phyloP scores from a whole-genome alignment of 1,284 basidiomycete species.

The Coniferiporia sulphurascens region DNA sequence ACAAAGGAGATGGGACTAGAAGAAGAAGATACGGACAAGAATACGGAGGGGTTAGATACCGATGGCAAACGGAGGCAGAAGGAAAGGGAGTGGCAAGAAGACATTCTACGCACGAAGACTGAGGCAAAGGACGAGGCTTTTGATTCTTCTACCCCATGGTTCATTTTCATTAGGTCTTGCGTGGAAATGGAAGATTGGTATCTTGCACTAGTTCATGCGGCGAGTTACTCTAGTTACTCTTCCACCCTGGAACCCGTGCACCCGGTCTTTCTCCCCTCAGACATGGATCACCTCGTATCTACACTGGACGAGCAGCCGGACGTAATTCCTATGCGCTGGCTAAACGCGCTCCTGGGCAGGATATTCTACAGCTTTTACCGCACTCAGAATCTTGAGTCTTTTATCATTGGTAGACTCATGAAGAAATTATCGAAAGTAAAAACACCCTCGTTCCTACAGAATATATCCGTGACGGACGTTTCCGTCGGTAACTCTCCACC shows the following conservation, averaged over 20 bases:
- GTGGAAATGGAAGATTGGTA: conserved; percentile 97
- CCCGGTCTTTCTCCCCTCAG: conserved; percentile 66
- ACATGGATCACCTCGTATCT: conserved; percentile 82
- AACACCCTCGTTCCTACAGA: conserved; percentile 80
- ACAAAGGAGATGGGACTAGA: conserved; percentile 50
- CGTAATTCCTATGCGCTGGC: conserved; percentile 94
- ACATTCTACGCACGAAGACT: conserved; percentile 43
- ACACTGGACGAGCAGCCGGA: conserved; percentile 91
- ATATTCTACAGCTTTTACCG: conserved; percentile 90
- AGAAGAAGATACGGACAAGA: conserved; percentile 34
- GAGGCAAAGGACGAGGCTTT: conserved; percentile 45
- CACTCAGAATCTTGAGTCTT: conserved; percentile 75
- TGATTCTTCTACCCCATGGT: conserved; percentile 68
- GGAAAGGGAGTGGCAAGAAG: conserved; percentile 40
- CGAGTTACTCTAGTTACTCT: conserved; percentile 52
- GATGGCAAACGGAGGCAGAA: conserved; percentile 37
- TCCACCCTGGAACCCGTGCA: conserved; percentile 52
- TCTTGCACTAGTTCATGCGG: conserved; percentile 76
- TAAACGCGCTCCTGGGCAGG: conserved; percentile 90
- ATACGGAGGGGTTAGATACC: conserved; percentile 32
- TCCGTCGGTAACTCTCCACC: conserved; percentile 83
- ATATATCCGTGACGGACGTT: conserved; percentile 85
- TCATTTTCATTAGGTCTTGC: conserved; percentile 81
- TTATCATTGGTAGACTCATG: conserved; percentile 86
- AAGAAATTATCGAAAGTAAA: conserved; percentile 92